Percentiles rank a stretch among this genome's conserved stretches.
Evolutionary conservation across 192 early-diverging fungal species (phyloP).

Genomic region (Phlyctochytrium arcticum): DNA sequence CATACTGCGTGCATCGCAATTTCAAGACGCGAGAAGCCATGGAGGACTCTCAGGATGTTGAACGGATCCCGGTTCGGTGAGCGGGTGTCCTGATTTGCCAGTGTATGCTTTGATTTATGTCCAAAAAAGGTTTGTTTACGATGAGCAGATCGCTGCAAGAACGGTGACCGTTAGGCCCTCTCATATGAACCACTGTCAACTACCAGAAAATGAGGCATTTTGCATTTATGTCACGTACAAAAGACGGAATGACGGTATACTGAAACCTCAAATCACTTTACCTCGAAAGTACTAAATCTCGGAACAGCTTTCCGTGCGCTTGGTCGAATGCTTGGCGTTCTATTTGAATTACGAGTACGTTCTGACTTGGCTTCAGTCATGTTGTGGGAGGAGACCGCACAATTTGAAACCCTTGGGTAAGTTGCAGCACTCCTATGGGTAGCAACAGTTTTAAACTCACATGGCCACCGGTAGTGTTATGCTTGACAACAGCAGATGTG

Average conservation of each 20-base stretch:
- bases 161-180: slow-evolving; percentile 7
- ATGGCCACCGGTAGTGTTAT: slow-evolving; percentile 43
- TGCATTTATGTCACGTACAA: slow-evolving; percentile 38
- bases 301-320: slow-evolving; percentile 66
- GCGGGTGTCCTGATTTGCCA: not conserved
- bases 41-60: not conserved
- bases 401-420: slow-evolving; percentile 67
- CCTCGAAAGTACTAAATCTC: not conserved
- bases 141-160: slow-evolving; percentile 5
- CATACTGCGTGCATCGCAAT: slow-evolving; percentile 23
- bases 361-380: slow-evolving; percentile 35
- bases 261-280: not conserved
- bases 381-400: slow-evolving; percentile 53
- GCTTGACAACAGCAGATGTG: slow-evolving; percentile 84
- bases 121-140: slow-evolving; percentile 15
- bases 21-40: slow-evolving; percentile 19
- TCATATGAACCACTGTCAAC: slow-evolving; percentile 10
- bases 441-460: not conserved
- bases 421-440: not conserved
- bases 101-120: no score
- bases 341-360: slow-evolving; percentile 38
- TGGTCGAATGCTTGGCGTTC: slow-evolving; percentile 59
- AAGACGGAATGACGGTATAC: slow-evolving; percentile 62
- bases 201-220: slow-evolving; percentile 23
- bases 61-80: slow-evolving; percentile 21